Base-by-base conservation (phyloP, 768 basidiomycete species). In the Astraeus odoratus region DNA sequence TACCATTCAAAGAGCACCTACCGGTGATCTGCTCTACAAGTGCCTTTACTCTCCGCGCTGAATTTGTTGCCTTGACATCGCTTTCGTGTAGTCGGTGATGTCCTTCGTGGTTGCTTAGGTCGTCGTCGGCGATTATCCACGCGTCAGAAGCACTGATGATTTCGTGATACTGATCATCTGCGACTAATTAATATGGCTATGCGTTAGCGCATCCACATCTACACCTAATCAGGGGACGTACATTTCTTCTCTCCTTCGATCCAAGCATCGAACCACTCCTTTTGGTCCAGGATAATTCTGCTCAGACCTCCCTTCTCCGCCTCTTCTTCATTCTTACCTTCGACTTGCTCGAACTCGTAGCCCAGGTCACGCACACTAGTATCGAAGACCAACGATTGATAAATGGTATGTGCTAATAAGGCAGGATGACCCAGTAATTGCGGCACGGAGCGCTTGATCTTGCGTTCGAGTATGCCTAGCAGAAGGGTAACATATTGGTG, bases 181-280 rank as follows among this genome's bases (percentile, higher is more conserved):
- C 81, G 58, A 98, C 95, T 98, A 60, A 30, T 34, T 33, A 20
- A 20, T 25, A 16, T 44, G 35, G 47, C 10, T 50, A 30, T 31
- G 7, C 43, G 36, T 7, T 9, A 35, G 37, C 29, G 15, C 33
- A 18, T 24, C 43, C 43, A 31, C 13, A 18, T n/a, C n/a, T n/a
- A n/a, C 3, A 27, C 10, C 12, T 20, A 19, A 39, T 16, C 26
- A 19, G 42, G 13, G 1, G 37, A 66, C 91, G 56, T 57, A 93
- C 95, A 98, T 55, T 78, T 74, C 55, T 83, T 82, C 67, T 99
- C 96, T 13, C 87, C 94, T 24, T 78, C 75, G 26, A 96, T 63
- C 96, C 96, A 99, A 3, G 79, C 74, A 33, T 84, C 78, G 57
- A 94, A 97, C 94, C 93, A 98, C 46, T 88, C 85, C 42, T 77